phyloP scores from a whole-genome alignment of 345 rosid genomes.

The Euphorbia lathyris region DNA sequence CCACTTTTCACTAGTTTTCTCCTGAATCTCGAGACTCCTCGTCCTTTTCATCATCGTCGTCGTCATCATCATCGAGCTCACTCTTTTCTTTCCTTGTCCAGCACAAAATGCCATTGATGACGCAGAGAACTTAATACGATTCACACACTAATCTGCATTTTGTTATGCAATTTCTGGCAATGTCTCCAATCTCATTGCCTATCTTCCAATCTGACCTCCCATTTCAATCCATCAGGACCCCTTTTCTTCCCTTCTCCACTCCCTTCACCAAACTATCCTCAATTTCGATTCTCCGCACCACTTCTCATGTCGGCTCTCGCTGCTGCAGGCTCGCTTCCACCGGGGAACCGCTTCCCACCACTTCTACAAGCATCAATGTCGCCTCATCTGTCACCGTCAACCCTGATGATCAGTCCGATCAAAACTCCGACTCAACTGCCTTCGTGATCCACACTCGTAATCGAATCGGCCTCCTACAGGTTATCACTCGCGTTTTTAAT shows the following conservation, averaged over 20 bases:
- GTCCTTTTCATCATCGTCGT: background rate
- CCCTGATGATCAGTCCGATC: background rate
- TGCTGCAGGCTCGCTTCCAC: background rate
- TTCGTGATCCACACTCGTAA: conserved; percentile 40
- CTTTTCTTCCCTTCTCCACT: background rate
- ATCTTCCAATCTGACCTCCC: background rate
- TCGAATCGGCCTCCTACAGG: conserved; percentile 45
- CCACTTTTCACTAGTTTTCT: background rate
- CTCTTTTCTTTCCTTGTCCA: too few relatives aligned
- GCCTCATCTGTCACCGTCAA: background rate
- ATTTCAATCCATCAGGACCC: background rate
- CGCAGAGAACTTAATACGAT: background rate
- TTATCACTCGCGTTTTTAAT: conserved; percentile 34
- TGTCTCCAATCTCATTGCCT: background rate
- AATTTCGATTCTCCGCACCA: background rate
- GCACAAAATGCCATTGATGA: too few relatives aligned
- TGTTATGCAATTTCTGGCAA: background rate
- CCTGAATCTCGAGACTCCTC: background rate
- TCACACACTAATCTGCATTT: background rate
- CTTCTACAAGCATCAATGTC: background rate
- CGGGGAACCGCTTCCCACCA: background rate
- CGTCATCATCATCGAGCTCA: too few relatives aligned
- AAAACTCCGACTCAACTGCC: conserved; percentile 22
- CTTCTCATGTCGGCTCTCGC: background rate
- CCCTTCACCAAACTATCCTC: conserved; percentile 2